Base-by-base conservation (phyloP, 2,329 filamentous ascomycete genomes). In the Cladosporium sp. region DNA sequence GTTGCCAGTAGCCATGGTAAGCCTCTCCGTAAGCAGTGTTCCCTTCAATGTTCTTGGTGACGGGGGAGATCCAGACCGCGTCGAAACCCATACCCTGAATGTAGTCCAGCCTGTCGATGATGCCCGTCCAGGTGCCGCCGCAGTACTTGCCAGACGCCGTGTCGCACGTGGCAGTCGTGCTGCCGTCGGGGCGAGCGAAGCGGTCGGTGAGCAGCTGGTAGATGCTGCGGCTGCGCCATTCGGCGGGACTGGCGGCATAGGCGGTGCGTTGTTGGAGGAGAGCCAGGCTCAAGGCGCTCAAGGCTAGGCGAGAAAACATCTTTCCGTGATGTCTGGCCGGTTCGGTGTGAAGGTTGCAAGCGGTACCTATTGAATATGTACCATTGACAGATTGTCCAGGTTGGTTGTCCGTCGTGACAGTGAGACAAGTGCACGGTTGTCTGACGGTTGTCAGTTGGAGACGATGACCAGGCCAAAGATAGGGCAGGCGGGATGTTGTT, bases 31-130 rank as follows among this genome's bases (percentile, higher is more conserved):
- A 76, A 30, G 72, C 69, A 61, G 74, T 77, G 71, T 77, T 67
- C 67, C 70, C 65, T 8, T 79, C 74, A 23, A 82, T 71, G 59
- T 82, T 79, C 51, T 76, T 71, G 1, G 85, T 81, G n/a, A 88
- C 79, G 0, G 85, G 86, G 1, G 84, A 86, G 67, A 88, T 86
- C 83, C 80, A 82, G 46, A 71, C 66, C 34, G 70, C 70, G 56
- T 74, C 71, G 66, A 73, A 74, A 36, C 70, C 72, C 84, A 72
- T 70, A 54, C 81, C 81, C 71, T 86, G 80, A 73, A 89, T 88
- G 73, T 89, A 89, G 74, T 88, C 86, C 48, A 89, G 81, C 67
- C 85, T 81, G 66, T 84, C 81, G 69, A 83, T 80, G 32, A 89
- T 79, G 7, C 88, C 88, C 61, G 79, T 75, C 72, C 84, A 90